Evolutionary conservation across 768 basidiomycete genomes (phyloP).

Genomic region (Trametes elegans): DNA sequence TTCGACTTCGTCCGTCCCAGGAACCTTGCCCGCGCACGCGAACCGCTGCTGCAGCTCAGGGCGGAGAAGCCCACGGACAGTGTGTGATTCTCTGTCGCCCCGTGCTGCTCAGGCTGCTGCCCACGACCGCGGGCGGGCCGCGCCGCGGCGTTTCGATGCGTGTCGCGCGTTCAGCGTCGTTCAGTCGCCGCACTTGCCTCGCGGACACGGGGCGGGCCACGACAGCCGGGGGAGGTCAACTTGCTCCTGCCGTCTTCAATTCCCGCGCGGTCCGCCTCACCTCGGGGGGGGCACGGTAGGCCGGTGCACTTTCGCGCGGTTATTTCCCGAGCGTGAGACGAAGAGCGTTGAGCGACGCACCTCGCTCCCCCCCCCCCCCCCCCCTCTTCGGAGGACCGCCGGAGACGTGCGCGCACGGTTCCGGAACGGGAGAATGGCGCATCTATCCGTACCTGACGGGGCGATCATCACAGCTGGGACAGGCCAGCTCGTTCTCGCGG

Average conservation of each 20-base stretch:
- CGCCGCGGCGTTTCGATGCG: not conserved
- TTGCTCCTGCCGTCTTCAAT: no score
- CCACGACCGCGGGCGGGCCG: not conserved
- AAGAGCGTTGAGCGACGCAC: not conserved
- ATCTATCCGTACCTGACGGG: slow-evolving; percentile 14
- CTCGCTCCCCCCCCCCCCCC: not conserved
- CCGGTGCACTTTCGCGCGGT: not conserved
- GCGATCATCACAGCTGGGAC: no score
- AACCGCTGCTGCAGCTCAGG: slow-evolving; percentile 8
- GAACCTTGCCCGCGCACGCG: not conserved
- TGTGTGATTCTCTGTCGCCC: not conserved
- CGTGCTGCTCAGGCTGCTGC: not conserved
- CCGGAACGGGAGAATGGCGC: not conserved
- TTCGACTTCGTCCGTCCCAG: not conserved
- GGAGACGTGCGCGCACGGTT: not conserved
- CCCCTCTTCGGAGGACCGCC: not conserved
- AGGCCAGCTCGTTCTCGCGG: no score
- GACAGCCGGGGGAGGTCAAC: not conserved
- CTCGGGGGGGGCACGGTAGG: not conserved
- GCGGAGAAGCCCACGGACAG: slow-evolving; percentile 3
- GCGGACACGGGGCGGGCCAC: not conserved
- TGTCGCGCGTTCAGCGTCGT: not conserved
- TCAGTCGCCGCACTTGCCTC: not conserved
- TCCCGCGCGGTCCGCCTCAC: not conserved
- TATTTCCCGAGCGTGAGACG: not conserved